Evolutionary conservation across 2,329 filamentous ascomycete species (phyloP), one percentile per base, ranked within the genome.

Genomic region (Calonectria multiphialidica): DNA sequence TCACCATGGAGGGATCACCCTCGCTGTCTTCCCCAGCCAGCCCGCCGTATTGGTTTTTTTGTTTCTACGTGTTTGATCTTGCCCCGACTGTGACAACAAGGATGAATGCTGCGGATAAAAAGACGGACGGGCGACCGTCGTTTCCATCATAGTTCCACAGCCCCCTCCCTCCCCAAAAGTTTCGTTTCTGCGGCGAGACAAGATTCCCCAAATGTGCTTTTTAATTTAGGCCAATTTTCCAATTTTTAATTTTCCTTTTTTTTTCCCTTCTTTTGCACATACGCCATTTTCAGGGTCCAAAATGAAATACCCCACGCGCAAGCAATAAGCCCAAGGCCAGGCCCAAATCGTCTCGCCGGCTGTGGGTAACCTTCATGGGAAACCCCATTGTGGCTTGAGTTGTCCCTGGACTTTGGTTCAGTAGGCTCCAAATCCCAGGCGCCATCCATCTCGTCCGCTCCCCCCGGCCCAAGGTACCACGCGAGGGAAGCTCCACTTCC

Each of bases 231-330:
- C 28, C 28, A n/a, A n/a, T 7, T 10, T 2, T 3, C 15, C 3
- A 25, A 12, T 23, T 49, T 1, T 49, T 49, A 21, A 21, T 23
- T 40, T 25, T 59, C n/a, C 18, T 50, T 30, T 50, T 18, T 13
- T 25, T 61, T 61, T 61, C 8, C 23, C 12, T 18, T 42, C 15
- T 2, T 2, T 18, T 30, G 21, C 35, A 21, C 18, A 50, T 16
- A 50, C 25, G 23, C 47, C 49, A 33, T 49, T 57, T 57, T 64
- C 21, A 37, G 50, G 49, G 53, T 53, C 35, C 49, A 47, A 70
- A 55, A 71, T 63, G 53, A 71, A 61, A 45, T n/a, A n/a, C 30
- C 45, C 68, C 53, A 30, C 44, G 45, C 59, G 42, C 28, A 53
- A 16, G 3, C 25, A 16, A 5, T 50, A 59, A 50, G 40, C 40